Evolutionary conservation across 108 stramenopile species (phyloP).

Genomic region (Skeletonema potamos): DNA sequence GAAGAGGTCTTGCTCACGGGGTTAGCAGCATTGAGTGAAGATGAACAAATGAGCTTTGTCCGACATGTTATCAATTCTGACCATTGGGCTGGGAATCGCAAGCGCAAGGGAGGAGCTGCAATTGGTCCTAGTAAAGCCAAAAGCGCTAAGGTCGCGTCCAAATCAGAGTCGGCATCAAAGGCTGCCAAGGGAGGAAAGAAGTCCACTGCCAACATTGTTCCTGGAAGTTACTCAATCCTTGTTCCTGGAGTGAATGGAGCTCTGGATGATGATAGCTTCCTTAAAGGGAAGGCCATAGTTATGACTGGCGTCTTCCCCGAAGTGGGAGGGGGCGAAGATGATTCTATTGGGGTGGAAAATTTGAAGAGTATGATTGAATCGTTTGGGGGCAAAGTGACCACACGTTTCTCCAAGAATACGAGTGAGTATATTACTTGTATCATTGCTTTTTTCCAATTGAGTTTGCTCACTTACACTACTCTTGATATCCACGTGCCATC

Average conservation of each 20-base stretch:
- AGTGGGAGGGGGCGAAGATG: constrained; percentile 37
- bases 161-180: background rate
- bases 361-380: constrained; percentile 43
- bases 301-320: constrained; percentile 58
- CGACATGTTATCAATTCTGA: constrained; percentile 31
- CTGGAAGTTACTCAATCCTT: constrained; percentile 35
- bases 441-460: background rate
- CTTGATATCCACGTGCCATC: background rate
- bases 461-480: background rate
- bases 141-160: constrained; percentile 5
- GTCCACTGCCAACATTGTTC: constrained; percentile 2
- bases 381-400: constrained; percentile 37
- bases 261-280: constrained; percentile 11
- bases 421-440: constrained; percentile 24
- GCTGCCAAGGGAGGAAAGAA: constrained; percentile 1
- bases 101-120: constrained; percentile 24
- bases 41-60: constrained; percentile 26
- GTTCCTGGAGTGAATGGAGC: constrained; percentile 44
- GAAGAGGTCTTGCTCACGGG: constrained; percentile 50
- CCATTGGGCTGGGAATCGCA: constrained; percentile 45
- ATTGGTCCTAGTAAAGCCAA: background rate
- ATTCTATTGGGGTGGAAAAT: constrained; percentile 37
- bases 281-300: constrained; percentile 38
- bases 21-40: constrained; percentile 33
- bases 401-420: constrained; percentile 28